Percentiles rank a stretch among this genome's conserved stretches.
Conservation (phyloP, 441 rosid species). For the Daphne laureola region DNA sequence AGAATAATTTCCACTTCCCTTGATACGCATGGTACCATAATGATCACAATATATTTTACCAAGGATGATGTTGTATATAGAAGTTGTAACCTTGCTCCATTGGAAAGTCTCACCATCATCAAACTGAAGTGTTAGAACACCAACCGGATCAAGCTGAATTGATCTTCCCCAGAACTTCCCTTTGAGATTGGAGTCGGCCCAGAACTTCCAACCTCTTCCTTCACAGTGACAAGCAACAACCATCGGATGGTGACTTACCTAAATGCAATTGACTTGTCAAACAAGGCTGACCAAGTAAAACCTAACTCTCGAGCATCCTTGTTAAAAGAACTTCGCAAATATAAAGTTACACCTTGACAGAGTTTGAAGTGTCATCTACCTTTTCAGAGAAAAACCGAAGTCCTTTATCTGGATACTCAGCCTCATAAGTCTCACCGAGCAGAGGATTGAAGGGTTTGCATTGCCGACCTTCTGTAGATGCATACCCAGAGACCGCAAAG, state of each 20-base stretch:
- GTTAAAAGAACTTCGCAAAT: neutral
- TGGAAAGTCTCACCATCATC: constrained; percentile 83
- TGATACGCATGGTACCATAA: constrained; percentile 92
- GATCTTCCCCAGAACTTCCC: constrained; percentile 99
- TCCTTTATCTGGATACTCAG: constrained; percentile 96
- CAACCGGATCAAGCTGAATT: constrained; percentile 97
- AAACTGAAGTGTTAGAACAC: constrained; percentile 68
- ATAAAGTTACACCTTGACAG: neutral
- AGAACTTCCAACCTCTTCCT: constrained; percentile 96
- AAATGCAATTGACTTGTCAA: constrained; percentile 25
- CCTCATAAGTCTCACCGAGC: constrained; percentile 94
- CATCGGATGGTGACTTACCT: constrained; percentile 99
- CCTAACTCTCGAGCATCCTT: neutral
- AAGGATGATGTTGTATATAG: constrained; percentile 88
- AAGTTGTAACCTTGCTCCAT: constrained; percentile 98
- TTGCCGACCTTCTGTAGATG: constrained; percentile 97
- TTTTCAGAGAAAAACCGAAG: constrained; percentile 90
- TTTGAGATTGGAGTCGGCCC: constrained; percentile 95
- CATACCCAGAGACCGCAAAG: constrained; percentile 95
- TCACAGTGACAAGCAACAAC: constrained; percentile 95
- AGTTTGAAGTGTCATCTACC: constrained; percentile 26
- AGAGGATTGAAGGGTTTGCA: constrained; percentile 98
- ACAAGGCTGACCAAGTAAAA: neutral
- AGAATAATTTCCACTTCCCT: constrained; percentile 65
- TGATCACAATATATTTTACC: constrained; percentile 94